These are phyloP conservation scores for Phytophthora ramorum DNA, from an alignment of 352 stramenopile genomes.

Conservation along the genomic window DNA sequence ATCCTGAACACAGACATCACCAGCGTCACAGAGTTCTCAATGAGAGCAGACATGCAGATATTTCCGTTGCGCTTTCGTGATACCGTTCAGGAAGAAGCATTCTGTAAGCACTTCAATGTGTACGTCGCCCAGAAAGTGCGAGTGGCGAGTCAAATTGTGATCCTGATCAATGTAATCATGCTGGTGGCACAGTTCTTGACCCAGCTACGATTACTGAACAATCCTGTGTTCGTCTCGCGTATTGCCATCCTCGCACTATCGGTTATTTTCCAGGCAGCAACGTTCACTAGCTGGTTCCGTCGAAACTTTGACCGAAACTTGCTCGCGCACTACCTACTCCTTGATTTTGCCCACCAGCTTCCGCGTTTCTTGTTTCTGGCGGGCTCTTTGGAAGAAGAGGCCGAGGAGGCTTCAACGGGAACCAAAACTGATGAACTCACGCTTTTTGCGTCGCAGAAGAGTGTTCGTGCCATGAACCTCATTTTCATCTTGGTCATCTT, in stretches of 20 bases:
- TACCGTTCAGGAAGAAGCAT: conserved; percentile 65
- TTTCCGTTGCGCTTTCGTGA: conserved; percentile 73
- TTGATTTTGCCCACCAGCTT: conserved; percentile 56
- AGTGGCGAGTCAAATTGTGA: conserved; percentile 54
- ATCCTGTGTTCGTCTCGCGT: conserved; percentile 52
- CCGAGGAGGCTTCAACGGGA: conserved; percentile 15
- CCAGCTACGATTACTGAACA: conserved; percentile 28
- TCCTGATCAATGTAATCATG: conserved; percentile 53
- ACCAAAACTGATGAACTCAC: conserved; percentile 22
- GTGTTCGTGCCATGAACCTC: conserved; percentile 58
- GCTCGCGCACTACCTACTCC: conserved; percentile 56
- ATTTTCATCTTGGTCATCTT: conserved; percentile 69
- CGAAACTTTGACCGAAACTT: conserved; percentile 58
- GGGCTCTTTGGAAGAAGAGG: conserved; percentile 28
- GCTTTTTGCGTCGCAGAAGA: conserved; percentile 67
- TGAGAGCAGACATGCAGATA: conserved; percentile 54
- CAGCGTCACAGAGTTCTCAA: conserved; percentile 4
- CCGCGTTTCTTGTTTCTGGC: conserved; percentile 57
- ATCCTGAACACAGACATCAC: conserved; percentile 5
- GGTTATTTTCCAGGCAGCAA: conserved; percentile 48
- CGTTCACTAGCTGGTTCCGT: conserved; percentile 53
- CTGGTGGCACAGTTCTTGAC: conserved; percentile 59
- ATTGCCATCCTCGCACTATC: conserved; percentile 47
- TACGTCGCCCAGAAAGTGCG: conserved; percentile 79
- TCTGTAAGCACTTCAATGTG: conserved; percentile 77